A percentile compares a stretch with the other conserved stretches of the same genome.
phyloP scores from a whole-genome alignment of 2,329 filamentous ascomycete genomes.

The Leptodontidium sp. region DNA sequence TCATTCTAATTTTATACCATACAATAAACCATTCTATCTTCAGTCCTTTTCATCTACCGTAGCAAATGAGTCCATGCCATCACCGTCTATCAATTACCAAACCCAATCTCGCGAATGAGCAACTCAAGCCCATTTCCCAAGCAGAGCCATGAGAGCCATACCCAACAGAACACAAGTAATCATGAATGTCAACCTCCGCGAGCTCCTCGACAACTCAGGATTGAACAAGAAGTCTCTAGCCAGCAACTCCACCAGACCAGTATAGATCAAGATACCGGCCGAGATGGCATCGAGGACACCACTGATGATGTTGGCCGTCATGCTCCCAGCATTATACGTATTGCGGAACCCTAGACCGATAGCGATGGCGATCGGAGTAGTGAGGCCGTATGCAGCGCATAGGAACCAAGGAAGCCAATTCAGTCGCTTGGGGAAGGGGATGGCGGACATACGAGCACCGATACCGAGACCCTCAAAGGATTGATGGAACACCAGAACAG shows the following conservation, averaged over 20 bases:
- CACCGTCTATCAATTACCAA: not conserved
- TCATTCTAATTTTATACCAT: too few relatives aligned
- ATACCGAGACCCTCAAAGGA: conserved; percentile 70
- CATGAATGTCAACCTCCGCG: conserved; percentile 52
- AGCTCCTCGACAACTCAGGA: conserved; percentile 51
- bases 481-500: conserved; percentile 70
- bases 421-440: conserved; percentile 55
- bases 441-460: conserved; percentile 65
- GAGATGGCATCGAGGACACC: conserved; percentile 57
- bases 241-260: conserved; percentile 57
- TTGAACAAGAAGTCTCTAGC: conserved; percentile 60
- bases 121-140: conserved; percentile 57
- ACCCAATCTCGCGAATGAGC: not conserved
- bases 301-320: conserved; percentile 53
- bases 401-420: conserved; percentile 59
- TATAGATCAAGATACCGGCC: conserved; percentile 59
- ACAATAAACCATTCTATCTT: too few relatives aligned
- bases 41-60: not conserved
- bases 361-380: conserved; percentile 60
- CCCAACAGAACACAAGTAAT: conserved; percentile 52
- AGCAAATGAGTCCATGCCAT: not conserved
- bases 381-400: conserved; percentile 57
- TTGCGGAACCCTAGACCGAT: conserved; percentile 57
- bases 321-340: conserved; percentile 52
- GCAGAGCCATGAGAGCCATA: conserved; percentile 55